phyloP scores from a whole-genome alignment of 148 eudicot genomes.

The Rhododendron ovatum region DNA sequence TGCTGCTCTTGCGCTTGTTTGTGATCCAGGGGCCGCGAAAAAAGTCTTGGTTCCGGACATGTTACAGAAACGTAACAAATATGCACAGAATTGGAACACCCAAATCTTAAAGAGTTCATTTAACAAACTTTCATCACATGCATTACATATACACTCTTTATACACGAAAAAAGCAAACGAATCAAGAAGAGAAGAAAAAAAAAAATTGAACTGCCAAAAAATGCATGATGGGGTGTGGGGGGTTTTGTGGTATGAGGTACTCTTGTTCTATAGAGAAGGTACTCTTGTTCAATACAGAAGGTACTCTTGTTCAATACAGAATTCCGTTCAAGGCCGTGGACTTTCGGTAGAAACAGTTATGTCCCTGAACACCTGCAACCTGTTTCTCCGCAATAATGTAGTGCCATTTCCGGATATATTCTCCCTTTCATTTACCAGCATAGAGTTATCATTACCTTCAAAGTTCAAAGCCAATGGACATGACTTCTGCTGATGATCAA shows the following conservation, averaged over 20 bases:
- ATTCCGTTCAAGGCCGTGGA: conserved; percentile 6
- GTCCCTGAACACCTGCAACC: conserved; percentile 44
- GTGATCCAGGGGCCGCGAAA: too few relatives aligned
- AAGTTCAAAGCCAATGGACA: conserved; percentile 19
- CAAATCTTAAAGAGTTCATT: too few relatives aligned
- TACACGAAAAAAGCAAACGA: not conserved
- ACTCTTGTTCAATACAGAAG: not conserved
- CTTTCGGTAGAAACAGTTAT: conserved; percentile 29
- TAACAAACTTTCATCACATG: not conserved
- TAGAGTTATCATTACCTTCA: conserved; percentile 1
- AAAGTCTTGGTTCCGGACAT: too few relatives aligned
- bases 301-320: not conserved
- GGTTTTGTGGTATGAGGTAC: not conserved
- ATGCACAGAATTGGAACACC: too few relatives aligned
- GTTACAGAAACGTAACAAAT: too few relatives aligned
- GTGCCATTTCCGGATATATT: not conserved
- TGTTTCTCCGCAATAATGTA: conserved; percentile 20
- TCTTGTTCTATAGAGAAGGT: too few relatives aligned
- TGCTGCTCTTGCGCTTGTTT: too few relatives aligned
- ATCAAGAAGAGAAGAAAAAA: not conserved
- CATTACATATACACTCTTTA: not conserved
- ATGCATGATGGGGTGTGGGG: not conserved
- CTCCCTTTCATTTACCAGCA: not conserved
- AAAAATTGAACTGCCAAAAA: not conserved
- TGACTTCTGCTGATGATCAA: conserved; percentile 19